A percentile compares a stretch with the other conserved stretches of the same genome.
phyloP scores from a whole-genome alignment of 805 yeast species.

The Jamesozyma hellenica region DNA sequence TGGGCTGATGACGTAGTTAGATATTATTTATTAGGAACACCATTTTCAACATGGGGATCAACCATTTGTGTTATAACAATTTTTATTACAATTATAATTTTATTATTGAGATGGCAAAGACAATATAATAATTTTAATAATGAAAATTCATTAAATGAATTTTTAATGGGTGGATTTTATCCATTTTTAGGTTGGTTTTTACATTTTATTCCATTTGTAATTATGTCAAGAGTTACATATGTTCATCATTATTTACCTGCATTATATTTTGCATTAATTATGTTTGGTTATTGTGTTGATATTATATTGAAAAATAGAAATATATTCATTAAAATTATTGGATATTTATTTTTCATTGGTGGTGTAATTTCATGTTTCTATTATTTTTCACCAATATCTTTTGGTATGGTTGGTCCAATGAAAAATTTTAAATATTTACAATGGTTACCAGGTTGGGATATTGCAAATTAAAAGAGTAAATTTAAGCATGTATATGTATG shows the following conservation, averaged over 20 bases:
- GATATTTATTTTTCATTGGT: slow-evolving; percentile 35
- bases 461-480: slow-evolving; percentile 16
- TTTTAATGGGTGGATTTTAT: slow-evolving; percentile 61
- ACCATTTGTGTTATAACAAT: slow-evolving; percentile 50
- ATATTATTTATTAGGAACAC: slow-evolving; percentile 66
- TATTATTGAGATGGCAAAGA: slow-evolving; percentile 73
- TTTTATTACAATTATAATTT: slow-evolving; percentile 36
- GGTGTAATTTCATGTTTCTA: slow-evolving; percentile 45
- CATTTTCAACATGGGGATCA: slow-evolving; percentile 72
- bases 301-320: slow-evolving; percentile 24
- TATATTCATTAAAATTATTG: slow-evolving; percentile 15
- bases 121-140: slow-evolving; percentile 53
- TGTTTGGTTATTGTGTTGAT: slow-evolving; percentile 46
- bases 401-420: slow-evolving; percentile 52
- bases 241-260: slow-evolving; percentile 84
- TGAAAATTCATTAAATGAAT: slow-evolving; percentile 38
- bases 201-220: slow-evolving; percentile 63
- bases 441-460: slow-evolving; percentile 42
- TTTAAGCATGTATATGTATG: neutral
- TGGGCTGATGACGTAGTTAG: slow-evolving; percentile 59
- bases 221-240: slow-evolving; percentile 81
- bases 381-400: slow-evolving; percentile 50
- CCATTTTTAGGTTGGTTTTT: slow-evolving; percentile 78
- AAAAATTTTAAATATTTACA: slow-evolving; percentile 34
- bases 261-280: slow-evolving; percentile 61